Evolutionary conservation across 75 land plant genomes (phyloP).

Genomic region (Sequoia sempervirens): DNA sequence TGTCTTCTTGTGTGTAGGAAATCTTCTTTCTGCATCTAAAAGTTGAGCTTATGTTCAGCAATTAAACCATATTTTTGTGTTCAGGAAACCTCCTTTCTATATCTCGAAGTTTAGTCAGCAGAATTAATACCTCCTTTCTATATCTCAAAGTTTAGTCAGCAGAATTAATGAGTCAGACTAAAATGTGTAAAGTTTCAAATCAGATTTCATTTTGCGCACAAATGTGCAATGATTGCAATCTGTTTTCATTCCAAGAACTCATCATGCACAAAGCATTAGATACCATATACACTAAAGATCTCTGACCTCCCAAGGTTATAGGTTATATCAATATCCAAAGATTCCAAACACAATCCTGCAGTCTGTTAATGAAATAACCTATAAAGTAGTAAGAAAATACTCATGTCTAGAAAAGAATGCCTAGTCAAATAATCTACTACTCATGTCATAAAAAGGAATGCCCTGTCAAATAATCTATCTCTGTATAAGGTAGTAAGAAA

Average conservation of each 20-base stretch:
- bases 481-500: background rate
- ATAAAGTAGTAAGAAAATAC: background rate
- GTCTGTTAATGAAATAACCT: background rate
- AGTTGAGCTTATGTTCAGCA: background rate
- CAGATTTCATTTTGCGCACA: background rate
- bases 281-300: background rate
- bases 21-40: background rate
- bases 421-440: constrained; percentile 52
- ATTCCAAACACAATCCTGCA: background rate
- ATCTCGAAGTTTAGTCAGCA: too few species aligned
- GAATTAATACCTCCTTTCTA: too few species aligned
- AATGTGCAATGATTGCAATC: background rate
- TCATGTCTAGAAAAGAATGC: constrained; percentile 19
- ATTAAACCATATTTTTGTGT: too few species aligned
- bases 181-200: background rate
- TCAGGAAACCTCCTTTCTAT: too few species aligned
- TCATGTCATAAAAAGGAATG: constrained; percentile 8
- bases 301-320: background rate
- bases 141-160: background rate
- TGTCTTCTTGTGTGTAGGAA: too few species aligned
- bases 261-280: constrained; percentile 2
- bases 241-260: background rate
- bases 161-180: background rate
- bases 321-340: background rate
- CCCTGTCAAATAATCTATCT: constrained; percentile 67